Evolutionary conservation across 2,329 filamentous ascomycete species (phyloP).

Genomic region (Massarina eburnea): DNA sequence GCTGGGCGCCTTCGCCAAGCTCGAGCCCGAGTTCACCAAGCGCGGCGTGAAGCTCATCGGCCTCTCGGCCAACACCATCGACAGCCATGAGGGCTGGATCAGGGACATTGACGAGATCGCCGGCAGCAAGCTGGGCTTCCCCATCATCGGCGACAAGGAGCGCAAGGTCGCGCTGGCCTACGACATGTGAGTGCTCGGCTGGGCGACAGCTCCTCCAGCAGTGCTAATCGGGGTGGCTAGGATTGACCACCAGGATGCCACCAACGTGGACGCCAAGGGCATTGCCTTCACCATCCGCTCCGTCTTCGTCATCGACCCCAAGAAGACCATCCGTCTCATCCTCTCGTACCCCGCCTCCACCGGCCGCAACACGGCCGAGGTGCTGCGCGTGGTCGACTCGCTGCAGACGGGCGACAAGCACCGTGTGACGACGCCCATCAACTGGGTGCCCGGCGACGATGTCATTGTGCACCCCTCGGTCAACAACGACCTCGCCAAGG

Average conservation of each 20-base stretch:
- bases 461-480: constrained; percentile 63
- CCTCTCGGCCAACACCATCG: constrained; percentile 54
- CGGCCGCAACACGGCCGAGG: constrained; percentile 58
- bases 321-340: constrained; percentile 65
- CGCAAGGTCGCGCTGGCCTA: constrained; percentile 54
- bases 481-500: constrained; percentile 60
- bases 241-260: constrained; percentile 57
- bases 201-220: no score
- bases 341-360: constrained; percentile 65
- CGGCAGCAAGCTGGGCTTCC: constrained; percentile 51
- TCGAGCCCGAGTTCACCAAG: constrained; percentile 65
- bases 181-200: constrained; percentile 50
- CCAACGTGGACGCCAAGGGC: constrained; percentile 60
- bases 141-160: constrained; percentile 58
- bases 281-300: constrained; percentile 65
- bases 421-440: constrained; percentile 62
- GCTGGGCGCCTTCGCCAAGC: constrained; percentile 64
- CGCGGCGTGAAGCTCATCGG: constrained; percentile 65
- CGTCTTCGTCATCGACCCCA: constrained; percentile 66
- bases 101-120: constrained; percentile 57
- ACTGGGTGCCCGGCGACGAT: constrained; percentile 62
- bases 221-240: constrained; percentile 27
- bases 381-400: constrained; percentile 55
- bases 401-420: constrained; percentile 62
- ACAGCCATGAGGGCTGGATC: constrained; percentile 55